A percentile compares a stretch with the other conserved stretches of the same genome.
Evolutionary conservation across 2,329 filamentous ascomycete species (phyloP).

Genomic region (Aureobasidium vineae): DNA sequence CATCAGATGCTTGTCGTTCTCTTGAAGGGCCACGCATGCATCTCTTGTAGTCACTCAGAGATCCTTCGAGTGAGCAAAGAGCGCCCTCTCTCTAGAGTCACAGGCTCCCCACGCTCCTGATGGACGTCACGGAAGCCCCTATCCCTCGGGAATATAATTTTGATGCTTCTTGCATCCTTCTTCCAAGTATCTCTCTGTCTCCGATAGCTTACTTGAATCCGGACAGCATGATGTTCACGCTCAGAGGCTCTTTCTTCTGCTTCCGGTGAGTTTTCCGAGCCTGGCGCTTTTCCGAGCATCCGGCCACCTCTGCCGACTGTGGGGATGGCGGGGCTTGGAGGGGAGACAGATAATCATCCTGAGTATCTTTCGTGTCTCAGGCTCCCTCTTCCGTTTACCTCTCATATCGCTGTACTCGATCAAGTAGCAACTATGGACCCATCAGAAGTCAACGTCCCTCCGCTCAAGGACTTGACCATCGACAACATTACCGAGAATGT

Average conservation of each 20-base stretch:
- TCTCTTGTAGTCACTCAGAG: too few relatives aligned
- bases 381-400: background rate
- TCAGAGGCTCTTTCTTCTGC: background rate
- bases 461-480: constrained; percentile 68
- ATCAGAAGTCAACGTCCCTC: constrained; percentile 48
- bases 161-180: background rate
- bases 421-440: constrained; percentile 42
- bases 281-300: background rate
- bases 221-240: too few relatives aligned
- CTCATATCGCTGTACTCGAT: background rate
- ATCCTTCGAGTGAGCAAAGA: too few relatives aligned
- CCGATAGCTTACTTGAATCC: too few relatives aligned
- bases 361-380: background rate
- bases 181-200: too few relatives aligned
- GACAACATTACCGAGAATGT: constrained; percentile 80
- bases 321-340: constrained; percentile 17
- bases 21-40: too few relatives aligned
- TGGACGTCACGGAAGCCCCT: too few relatives aligned
- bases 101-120: too few relatives aligned
- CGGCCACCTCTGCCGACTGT: constrained; percentile 7
- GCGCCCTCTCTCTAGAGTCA: too few relatives aligned
- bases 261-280: background rate
- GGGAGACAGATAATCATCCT: background rate
- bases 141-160: too few relatives aligned
- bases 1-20: too few relatives aligned